Base-by-base conservation (phyloP, 805 yeast species). In the Suhomyces prunicola region DNA sequence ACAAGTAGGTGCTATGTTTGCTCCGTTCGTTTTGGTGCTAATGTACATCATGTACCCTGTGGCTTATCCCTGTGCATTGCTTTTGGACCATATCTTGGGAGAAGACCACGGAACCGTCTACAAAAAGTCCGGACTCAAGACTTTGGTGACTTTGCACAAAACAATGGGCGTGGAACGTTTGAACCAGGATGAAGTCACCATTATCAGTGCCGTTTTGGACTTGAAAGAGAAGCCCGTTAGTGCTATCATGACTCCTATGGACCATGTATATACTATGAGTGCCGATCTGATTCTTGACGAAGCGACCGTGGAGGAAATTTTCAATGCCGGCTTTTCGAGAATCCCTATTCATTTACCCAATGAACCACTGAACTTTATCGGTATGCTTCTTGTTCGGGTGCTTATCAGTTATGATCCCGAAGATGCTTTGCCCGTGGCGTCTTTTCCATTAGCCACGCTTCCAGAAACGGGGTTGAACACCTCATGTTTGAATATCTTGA, bases 31-130 rank as follows among this genome's bases (percentile, higher is more conserved):
- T 17, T 74, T 86, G 44, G 70, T 76, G 1, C 77, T 93, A 65
- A 93, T 93, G 97, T 92, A 92, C 69, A 36, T 85, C 44, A 83
- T 93, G 88, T 91, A 87, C 68, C 98, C 98, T 0, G 77, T 93
- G 44, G 96, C 97, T 1, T 90, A 90, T 63, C 99, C 99, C 2
- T 85, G 87, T 54, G 93, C 97, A 1, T 63, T 83, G 54, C 74
- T 93, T 36, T 78, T 93, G 58, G 99, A 93, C 70, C 78, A 81
- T 62, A 79, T 87, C 36, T 77, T 93, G 35, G 99, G 99, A 51
- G 96, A 93, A 72, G 97, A 90, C 70, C 98, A 93, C 69, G 98
- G 99, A 33, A 91, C 97, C 1, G 83, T 93, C 41, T 93, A 93
- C 74, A 90, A 90, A 67, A 90, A 90, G 69, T 86, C 90, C 6